Evolutionary conservation across 371 early-diverging fungal genomes (phyloP).

Genomic region (Capniomyces stellatus): DNA sequence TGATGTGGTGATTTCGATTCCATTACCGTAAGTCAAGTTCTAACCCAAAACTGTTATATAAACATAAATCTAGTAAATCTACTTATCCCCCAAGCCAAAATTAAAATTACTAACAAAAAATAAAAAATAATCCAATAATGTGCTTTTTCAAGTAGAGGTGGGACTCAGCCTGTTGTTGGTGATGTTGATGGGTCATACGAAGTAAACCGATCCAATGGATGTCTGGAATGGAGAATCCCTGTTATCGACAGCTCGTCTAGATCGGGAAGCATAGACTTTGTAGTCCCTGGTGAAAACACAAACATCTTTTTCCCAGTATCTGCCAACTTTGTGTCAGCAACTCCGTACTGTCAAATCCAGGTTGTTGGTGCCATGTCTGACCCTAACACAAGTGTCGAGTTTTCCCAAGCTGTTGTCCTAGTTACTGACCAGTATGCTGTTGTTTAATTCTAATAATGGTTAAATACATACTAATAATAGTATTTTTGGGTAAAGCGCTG

Average conservation of each 20-base stretch:
- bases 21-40: conserved; percentile 49
- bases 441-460: no score
- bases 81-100: not conserved
- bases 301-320: conserved; percentile 77
- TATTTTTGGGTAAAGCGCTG: no score
- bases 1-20: conserved; percentile 74
- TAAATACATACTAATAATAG: no score
- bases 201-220: conserved; percentile 44
- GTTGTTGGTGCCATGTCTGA: conserved; percentile 41
- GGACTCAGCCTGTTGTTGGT: conserved; percentile 46
- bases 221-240: conserved; percentile 76
- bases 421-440: conserved; percentile 53
- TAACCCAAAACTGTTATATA: not conserved
- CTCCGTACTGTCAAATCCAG: conserved; percentile 53
- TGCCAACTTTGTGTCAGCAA: conserved; percentile 52
- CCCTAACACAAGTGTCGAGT: conserved; percentile 32
- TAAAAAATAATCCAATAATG: not conserved
- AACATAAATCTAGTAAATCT: not conserved
- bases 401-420: conserved; percentile 43
- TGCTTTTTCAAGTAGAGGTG: conserved; percentile 11
- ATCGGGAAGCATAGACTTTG: conserved; percentile 74
- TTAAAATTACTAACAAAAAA: not conserved
- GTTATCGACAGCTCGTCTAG: conserved; percentile 52
- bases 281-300: conserved; percentile 55
- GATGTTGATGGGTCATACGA: conserved; percentile 63